Conservation (phyloP, 192 early-diverging fungal species). For the Umbelopsis ramanniana region DNA sequence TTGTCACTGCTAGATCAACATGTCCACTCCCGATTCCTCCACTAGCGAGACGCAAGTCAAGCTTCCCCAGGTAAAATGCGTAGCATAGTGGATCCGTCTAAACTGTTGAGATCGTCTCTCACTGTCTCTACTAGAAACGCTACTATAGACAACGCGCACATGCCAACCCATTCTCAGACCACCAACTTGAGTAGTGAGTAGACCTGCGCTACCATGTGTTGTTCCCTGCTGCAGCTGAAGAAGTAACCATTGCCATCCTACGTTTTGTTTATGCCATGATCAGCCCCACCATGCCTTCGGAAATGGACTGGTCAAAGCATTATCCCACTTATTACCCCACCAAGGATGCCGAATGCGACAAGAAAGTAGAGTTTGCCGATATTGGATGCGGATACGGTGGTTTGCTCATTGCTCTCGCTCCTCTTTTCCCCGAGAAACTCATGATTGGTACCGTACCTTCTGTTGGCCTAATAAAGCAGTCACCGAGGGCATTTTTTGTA, state of each 20-base stretch:
- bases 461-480: not conserved
- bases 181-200: slow-evolving; percentile 86
- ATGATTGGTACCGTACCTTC: slow-evolving; percentile 70
- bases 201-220: not conserved
- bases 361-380: slow-evolving; percentile 93
- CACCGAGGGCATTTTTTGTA: not conserved
- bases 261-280: too few relatives aligned
- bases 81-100: not conserved
- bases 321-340: slow-evolving; percentile 73
- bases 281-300: slow-evolving; percentile 76
- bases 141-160: slow-evolving; percentile 90
- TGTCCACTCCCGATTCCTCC: slow-evolving; percentile 8
- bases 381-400: slow-evolving; percentile 99
- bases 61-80: slow-evolving; percentile 31
- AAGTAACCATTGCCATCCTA: too few relatives aligned
- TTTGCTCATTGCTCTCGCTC: slow-evolving; percentile 82
- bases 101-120: too few relatives aligned
- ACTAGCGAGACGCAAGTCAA: slow-evolving; percentile 33
- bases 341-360: slow-evolving; percentile 40
- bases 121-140: slow-evolving; percentile 62
- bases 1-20: slow-evolving; percentile 3
- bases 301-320: slow-evolving; percentile 89
- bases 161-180: slow-evolving; percentile 97
- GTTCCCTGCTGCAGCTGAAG: too few relatives aligned
- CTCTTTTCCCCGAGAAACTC: slow-evolving; percentile 89